Evolutionary conservation across 257 asterid species (phyloP).

Genomic region (Solanum habrochaites): DNA sequence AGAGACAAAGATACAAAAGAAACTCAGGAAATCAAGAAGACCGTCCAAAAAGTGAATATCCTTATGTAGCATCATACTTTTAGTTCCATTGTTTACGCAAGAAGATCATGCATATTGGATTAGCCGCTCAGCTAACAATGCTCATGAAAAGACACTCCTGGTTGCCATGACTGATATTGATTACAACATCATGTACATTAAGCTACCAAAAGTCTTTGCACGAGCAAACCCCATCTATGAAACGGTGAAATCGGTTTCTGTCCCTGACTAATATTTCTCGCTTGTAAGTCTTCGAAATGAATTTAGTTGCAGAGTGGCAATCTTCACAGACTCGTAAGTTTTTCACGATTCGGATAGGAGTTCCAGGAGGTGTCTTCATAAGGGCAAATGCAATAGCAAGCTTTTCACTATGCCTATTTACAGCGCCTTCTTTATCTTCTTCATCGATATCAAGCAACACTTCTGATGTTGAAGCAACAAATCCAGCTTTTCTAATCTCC

Average conservation of each 20-base stretch:
- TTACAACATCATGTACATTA: not conserved
- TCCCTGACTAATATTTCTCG: constrained; percentile 47
- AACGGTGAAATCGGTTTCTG: constrained; percentile 45
- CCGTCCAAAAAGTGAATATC: not conserved
- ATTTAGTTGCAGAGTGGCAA: constrained; percentile 49
- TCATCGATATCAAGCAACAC: constrained; percentile 51
- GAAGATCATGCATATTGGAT: not conserved
- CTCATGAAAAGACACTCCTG: not conserved
- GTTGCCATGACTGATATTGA: not conserved
- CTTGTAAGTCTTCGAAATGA: constrained; percentile 33
- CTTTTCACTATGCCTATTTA: constrained; percentile 44
- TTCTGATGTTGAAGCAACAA: constrained; percentile 22
- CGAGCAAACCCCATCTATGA: constrained; percentile 39
- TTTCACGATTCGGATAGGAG: constrained; percentile 32
- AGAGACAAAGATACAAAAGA: not conserved
- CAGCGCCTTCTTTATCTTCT: constrained; percentile 52
- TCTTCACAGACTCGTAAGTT: constrained; percentile 46
- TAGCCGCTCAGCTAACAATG: not conserved
- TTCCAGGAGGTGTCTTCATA: constrained; percentile 30
- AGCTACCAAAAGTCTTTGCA: constrained; percentile 43
- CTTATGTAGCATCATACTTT: not conserved
- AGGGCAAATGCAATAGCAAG: constrained; percentile 59
- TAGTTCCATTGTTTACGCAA: not conserved
- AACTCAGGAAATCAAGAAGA: not conserved
- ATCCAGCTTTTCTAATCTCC: constrained; percentile 31